Conservation (phyloP, 345 rosid genomes). For the Erysimum cheiranthoides region DNA sequence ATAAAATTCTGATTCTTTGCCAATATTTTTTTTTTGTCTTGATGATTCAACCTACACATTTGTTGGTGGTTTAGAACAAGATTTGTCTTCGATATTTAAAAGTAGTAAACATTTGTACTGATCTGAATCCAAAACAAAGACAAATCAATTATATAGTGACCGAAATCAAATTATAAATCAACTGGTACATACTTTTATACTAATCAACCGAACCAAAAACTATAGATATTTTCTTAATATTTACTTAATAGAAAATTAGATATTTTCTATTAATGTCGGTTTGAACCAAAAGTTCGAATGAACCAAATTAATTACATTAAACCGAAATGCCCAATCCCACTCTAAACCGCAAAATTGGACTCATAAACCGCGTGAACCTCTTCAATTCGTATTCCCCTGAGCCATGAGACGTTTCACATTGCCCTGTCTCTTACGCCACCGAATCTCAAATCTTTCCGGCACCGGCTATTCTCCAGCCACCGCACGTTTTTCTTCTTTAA, state of each 20-base stretch:
- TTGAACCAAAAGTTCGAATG: background rate
- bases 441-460: background rate
- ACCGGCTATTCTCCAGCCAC: conserved; percentile 5
- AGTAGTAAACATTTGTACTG: background rate
- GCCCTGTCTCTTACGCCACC: conserved; percentile 27
- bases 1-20: conserved; percentile 28
- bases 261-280: background rate
- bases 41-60: background rate
- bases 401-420: conserved; percentile 36
- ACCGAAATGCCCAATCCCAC: conserved; percentile 1
- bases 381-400: background rate
- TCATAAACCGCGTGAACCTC: conserved; percentile 9
- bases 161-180: background rate
- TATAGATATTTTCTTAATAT: too few relatives aligned
- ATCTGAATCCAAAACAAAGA: background rate
- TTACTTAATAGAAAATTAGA: too few relatives aligned
- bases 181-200: too few relatives aligned
- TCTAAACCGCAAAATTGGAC: background rate
- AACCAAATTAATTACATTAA: background rate
- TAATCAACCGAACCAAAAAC: too few relatives aligned
- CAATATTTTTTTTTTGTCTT: background rate
- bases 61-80: too few relatives aligned
- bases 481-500: conserved; percentile 40
- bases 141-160: background rate
- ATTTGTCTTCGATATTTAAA: too few relatives aligned